These are phyloP conservation scores for Suillus fuscotomentosus DNA, from an alignment of 768 basidiomycete species.

Conservation along the genomic window DNA sequence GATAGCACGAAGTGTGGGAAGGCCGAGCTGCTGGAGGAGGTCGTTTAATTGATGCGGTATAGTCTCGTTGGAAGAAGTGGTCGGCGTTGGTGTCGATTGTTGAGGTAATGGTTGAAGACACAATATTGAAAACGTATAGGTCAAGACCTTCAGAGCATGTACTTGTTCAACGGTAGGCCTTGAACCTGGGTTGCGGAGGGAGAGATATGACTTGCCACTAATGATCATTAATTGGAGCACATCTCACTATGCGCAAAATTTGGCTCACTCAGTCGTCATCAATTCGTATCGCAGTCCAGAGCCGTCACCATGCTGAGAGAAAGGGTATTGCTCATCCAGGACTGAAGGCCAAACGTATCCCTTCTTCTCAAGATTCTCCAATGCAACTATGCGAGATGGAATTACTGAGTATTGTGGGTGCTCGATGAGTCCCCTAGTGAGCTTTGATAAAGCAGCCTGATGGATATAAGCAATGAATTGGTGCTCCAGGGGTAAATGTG, in stretches of 20 bases:
- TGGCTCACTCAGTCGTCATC: conserved; percentile 29
- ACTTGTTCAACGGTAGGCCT: conserved; percentile 57
- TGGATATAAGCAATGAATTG: conserved; percentile 24
- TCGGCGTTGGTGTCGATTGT: conserved; percentile 23
- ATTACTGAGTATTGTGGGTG: background rate
- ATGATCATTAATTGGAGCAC: conserved; percentile 7
- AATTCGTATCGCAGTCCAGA: conserved; percentile 34
- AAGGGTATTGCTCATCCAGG: conserved; percentile 37
- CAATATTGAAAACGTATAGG: conserved; percentile 51
- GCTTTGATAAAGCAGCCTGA: conserved; percentile 21
- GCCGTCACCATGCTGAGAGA: conserved; percentile 10
- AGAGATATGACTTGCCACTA: conserved; percentile 47
- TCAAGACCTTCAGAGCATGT: conserved; percentile 46
- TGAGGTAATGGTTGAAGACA: conserved; percentile 45
- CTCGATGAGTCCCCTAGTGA: conserved; percentile 9
- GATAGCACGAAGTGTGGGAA: conserved; percentile 47
- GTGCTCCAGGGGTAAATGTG: conserved; percentile 7
- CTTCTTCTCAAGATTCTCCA: conserved; percentile 27
- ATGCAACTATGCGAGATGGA: conserved; percentile 14
- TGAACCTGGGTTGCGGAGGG: conserved; percentile 42
- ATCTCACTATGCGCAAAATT: background rate
- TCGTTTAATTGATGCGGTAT: conserved; percentile 55
- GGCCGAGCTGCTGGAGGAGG: conserved; percentile 63
- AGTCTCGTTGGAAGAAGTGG: conserved; percentile 21
- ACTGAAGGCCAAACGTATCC: conserved; percentile 45